phyloP scores from a whole-genome alignment of 169 alveolate genomes.

The Babesia sp. region DNA sequence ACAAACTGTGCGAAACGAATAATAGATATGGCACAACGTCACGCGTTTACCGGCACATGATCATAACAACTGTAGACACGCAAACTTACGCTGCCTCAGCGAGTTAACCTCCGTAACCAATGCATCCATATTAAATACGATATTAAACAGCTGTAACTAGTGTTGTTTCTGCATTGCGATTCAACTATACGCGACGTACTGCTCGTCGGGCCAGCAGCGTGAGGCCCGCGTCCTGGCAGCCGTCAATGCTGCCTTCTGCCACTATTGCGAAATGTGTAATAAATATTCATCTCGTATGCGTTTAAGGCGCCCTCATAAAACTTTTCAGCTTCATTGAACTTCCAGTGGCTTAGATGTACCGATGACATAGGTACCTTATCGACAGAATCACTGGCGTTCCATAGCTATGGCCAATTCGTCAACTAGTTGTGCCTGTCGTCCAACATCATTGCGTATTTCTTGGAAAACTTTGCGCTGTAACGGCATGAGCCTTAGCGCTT shows the following conservation, averaged over 20 bases:
- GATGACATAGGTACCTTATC: too few species aligned
- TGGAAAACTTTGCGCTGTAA: constrained; percentile 38
- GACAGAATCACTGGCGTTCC: constrained; percentile 36
- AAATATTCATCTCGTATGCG: too few species aligned
- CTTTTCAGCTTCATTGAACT: too few species aligned
- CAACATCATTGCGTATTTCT: constrained; percentile 15
- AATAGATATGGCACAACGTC: not conserved
- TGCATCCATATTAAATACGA: constrained; percentile 37
- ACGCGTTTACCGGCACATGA: not conserved
- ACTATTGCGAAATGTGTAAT: too few species aligned
- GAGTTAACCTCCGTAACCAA: constrained; percentile 43
- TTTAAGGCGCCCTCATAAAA: too few species aligned
- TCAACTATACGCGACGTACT: not conserved
- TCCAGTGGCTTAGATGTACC: too few species aligned
- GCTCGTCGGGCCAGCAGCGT: not conserved
- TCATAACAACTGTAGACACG: not conserved
- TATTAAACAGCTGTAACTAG: not conserved
- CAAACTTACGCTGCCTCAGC: constrained; percentile 46
- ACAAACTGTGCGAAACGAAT: not conserved
- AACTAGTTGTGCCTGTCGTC: constrained; percentile 13
- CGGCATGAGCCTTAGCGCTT: constrained; percentile 35
- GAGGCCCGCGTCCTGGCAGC: not conserved
- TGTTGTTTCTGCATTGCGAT: not conserved
- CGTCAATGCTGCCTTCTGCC: too few species aligned
- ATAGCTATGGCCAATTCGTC: constrained; percentile 56